Percentiles rank a stretch among this genome's conserved stretches.
phyloP scores from a whole-genome alignment of 768 basidiomycete genomes.

The Nidularia pulvinata region DNA sequence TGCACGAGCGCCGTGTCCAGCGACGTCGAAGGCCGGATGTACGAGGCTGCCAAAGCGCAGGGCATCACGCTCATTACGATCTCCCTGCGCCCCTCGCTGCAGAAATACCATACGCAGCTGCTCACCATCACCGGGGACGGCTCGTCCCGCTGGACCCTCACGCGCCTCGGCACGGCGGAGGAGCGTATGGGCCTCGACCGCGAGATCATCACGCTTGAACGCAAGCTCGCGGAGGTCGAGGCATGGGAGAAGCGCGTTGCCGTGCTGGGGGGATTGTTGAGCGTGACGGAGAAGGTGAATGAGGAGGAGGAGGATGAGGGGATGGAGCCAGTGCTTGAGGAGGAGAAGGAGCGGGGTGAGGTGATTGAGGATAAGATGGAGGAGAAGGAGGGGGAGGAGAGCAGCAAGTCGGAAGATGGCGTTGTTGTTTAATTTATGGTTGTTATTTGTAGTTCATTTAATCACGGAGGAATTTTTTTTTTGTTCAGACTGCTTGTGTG shows the following conservation, averaged over 20 bases:
- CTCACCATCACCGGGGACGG: slow-evolving; percentile 78
- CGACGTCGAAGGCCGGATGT: slow-evolving; percentile 96
- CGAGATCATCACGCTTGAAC: slow-evolving; percentile 71
- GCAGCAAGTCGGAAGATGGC: no score
- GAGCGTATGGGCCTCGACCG: slow-evolving; percentile 74
- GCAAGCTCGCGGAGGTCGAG: slow-evolving; percentile 67
- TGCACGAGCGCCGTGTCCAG: slow-evolving; percentile 96
- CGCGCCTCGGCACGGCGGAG: slow-evolving; percentile 70
- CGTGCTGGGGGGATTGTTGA: slow-evolving; percentile 61
- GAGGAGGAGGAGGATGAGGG: slow-evolving; percentile 10
- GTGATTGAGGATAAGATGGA: background rate
- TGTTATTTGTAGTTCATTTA: no score
- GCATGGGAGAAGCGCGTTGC: slow-evolving; percentile 70
- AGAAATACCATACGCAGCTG: slow-evolving; percentile 88
- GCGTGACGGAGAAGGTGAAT: slow-evolving; percentile 31
- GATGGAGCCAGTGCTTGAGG: slow-evolving; percentile 2
- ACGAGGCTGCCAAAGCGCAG: slow-evolving; percentile 86
- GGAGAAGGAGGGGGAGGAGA: background rate
- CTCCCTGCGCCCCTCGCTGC: slow-evolving; percentile 81
- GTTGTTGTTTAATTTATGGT: no score
- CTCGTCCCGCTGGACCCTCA: slow-evolving; percentile 69
- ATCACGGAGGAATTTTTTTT: no score
- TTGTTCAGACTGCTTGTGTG: no score
- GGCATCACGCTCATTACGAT: slow-evolving; percentile 95
- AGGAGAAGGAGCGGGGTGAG: slow-evolving; percentile 1